Percentiles rank a stretch among this genome's conserved stretches.
These are phyloP conservation scores for Aspergillus brunneoviolaceus DNA, from an alignment of 2,329 filamentous ascomycete species.

Conservation along the genomic window DNA sequence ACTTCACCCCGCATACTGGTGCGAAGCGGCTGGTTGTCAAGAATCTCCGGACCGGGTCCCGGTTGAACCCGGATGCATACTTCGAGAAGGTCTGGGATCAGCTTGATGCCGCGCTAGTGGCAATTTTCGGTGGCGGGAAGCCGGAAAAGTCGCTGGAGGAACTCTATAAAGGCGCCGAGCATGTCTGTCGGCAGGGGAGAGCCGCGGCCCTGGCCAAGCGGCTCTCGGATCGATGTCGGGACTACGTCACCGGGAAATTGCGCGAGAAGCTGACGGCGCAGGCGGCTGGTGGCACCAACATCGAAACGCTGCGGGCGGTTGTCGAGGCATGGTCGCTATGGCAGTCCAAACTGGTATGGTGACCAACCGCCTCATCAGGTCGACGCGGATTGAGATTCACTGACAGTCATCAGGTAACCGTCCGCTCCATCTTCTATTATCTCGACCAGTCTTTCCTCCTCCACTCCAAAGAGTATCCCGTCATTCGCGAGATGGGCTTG, in stretches of 20 bases:
- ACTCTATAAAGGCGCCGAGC: constrained; percentile 87
- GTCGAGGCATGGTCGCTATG: constrained; percentile 71
- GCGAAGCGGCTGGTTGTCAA: constrained; percentile 90
- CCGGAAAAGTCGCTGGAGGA: constrained; percentile 77
- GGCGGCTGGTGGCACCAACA: constrained; percentile 55
- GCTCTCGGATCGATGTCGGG: constrained; percentile 65
- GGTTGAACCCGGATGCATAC: constrained; percentile 70
- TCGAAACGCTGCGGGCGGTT: constrained; percentile 63
- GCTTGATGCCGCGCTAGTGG: constrained; percentile 68
- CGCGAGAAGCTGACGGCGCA: constrained; percentile 59
- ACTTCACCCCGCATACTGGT: constrained; percentile 71
- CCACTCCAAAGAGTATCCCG: constrained; percentile 65
- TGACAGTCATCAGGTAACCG: constrained; percentile 56
- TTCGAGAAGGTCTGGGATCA: constrained; percentile 73
- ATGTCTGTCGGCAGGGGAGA: constrained; percentile 77
- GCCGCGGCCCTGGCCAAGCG: constrained; percentile 66
- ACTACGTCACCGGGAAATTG: constrained; percentile 59
- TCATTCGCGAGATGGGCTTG: constrained; percentile 79
- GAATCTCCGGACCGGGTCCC: constrained; percentile 71
- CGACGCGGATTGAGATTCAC: neutral
- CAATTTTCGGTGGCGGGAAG: constrained; percentile 67
- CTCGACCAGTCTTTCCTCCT: constrained; percentile 87
- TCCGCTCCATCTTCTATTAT: constrained; percentile 90
- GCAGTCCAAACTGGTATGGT: constrained; percentile 70
- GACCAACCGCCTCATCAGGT: neutral